phyloP scores from a whole-genome alignment of 208 protist species.

The Wallacemonas collosoma region DNA sequence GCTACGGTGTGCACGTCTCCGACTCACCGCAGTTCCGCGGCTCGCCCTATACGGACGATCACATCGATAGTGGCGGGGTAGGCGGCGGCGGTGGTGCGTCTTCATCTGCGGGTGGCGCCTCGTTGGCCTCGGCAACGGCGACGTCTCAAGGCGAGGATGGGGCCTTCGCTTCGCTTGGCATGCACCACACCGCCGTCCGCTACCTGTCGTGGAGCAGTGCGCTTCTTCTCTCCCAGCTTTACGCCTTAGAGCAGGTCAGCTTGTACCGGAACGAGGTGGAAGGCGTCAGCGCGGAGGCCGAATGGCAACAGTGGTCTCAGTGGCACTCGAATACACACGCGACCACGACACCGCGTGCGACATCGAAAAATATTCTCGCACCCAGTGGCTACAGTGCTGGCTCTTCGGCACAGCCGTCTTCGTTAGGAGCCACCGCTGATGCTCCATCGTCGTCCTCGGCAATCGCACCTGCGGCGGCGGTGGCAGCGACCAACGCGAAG shows the following conservation, averaged over 20 bases:
- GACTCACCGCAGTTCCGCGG: background rate
- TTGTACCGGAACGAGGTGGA: constrained; percentile 21
- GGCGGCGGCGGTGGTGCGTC: too few species aligned
- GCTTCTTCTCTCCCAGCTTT: constrained; percentile 46
- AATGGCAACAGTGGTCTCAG: constrained; percentile 14
- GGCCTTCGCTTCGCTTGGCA: background rate
- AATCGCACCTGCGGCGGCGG: background rate
- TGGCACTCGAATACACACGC: background rate
- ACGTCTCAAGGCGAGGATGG: constrained; percentile 3
- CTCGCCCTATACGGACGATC: too few species aligned
- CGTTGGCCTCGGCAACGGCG: background rate
- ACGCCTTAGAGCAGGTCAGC: constrained; percentile 31
- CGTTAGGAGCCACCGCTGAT: too few species aligned
- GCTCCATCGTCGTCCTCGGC: too few species aligned
- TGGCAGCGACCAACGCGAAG: background rate
- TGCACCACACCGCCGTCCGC: constrained; percentile 17
- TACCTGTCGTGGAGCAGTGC: constrained; percentile 47
- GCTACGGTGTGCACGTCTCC: background rate
- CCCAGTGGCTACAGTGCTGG: background rate
- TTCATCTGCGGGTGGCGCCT: too few species aligned
- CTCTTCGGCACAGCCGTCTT: too few species aligned
- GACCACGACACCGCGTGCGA: background rate
- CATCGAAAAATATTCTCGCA: background rate
- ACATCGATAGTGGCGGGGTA: too few species aligned
- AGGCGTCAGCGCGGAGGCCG: constrained; percentile 18